Conservation (phyloP, 1,139 yeast genomes). For the Taiozyma onychis region DNA sequence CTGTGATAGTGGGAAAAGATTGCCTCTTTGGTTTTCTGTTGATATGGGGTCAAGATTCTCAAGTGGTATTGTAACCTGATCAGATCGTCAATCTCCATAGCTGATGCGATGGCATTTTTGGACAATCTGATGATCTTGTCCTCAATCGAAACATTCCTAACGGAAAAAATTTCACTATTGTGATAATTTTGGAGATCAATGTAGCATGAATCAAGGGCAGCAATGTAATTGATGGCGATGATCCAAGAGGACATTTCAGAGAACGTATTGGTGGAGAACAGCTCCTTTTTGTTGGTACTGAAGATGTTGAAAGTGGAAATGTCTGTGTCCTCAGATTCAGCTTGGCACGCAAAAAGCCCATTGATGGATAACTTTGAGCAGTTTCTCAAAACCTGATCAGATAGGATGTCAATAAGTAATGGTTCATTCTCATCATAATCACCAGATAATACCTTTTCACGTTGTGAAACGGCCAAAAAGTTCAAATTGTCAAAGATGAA, state of each 20-base stretch:
- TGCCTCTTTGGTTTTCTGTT: slow-evolving; percentile 42
- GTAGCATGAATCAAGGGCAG: slow-evolving; percentile 43
- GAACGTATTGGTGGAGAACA: slow-evolving; percentile 26
- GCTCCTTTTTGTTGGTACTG: slow-evolving; percentile 32
- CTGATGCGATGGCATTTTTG: slow-evolving; percentile 28
- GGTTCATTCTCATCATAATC: slow-evolving; percentile 6
- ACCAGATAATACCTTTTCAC: slow-evolving; percentile 9
- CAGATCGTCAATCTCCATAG: slow-evolving; percentile 31
- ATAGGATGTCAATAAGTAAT: slow-evolving; percentile 11
- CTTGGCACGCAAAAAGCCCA: slow-evolving; percentile 29
- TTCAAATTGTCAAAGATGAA: slow-evolving; percentile 33
- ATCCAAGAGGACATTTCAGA: slow-evolving; percentile 51
- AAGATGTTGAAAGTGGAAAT: slow-evolving; percentile 28
- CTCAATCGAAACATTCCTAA: slow-evolving; percentile 20
- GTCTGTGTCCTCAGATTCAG: slow-evolving; percentile 8
- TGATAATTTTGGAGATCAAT: slow-evolving; percentile 12
- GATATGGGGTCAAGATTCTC: slow-evolving; percentile 45
- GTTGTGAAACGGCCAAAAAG: slow-evolving; percentile 16
- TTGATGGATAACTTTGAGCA: slow-evolving; percentile 20
- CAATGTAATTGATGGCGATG: slow-evolving; percentile 46
- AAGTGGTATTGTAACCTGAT: slow-evolving; percentile 35
- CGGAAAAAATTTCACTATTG: slow-evolving; percentile 21
- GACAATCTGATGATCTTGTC: slow-evolving; percentile 30
- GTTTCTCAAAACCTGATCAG: slow-evolving; percentile 12
- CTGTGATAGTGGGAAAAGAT: slow-evolving; percentile 39